phyloP scores from a whole-genome alignment of 139 green algal species.

The Monoraphidium neglectum region DNA sequence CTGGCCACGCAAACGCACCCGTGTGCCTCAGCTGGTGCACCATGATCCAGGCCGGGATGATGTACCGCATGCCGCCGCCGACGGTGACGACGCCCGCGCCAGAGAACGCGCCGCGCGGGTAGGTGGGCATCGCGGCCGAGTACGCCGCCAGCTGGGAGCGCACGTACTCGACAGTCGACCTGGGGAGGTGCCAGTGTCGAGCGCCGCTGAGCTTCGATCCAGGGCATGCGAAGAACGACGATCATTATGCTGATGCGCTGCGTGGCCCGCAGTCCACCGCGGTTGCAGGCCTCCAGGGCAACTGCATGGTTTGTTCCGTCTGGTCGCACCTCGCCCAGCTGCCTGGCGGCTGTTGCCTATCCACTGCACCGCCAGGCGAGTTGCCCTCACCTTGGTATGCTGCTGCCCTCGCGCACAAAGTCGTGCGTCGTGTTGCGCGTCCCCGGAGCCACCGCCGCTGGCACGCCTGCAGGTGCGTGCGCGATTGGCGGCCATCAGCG shows the following conservation, averaged over 20 bases:
- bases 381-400: not conserved
- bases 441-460: not conserved
- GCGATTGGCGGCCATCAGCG: not conserved
- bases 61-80: slow-evolving; percentile 44
- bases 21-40: slow-evolving; percentile 46
- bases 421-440: not conserved
- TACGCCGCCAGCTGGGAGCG: not conserved
- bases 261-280: not conserved
- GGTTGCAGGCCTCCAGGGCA: slow-evolving; percentile 12
- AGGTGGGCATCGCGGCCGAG: not conserved
- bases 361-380: too few species aligned
- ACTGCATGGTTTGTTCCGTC: slow-evolving; percentile 12
- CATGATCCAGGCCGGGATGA: slow-evolving; percentile 50
- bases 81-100: slow-evolving; percentile 49
- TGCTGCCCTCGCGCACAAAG: not conserved
- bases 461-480: not conserved
- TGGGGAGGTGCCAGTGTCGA: too few species aligned
- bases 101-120: not conserved
- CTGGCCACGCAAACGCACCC: slow-evolving; percentile 1
- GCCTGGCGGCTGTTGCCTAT: too few species aligned
- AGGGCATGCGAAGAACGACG: too few species aligned
- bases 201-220: too few species aligned
- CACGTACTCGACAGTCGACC: not conserved
- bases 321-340: too few species aligned
- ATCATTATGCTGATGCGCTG: not conserved